phyloP scores from a whole-genome alignment of 768 basidiomycete genomes.

The Dentipellis sp. region DNA sequence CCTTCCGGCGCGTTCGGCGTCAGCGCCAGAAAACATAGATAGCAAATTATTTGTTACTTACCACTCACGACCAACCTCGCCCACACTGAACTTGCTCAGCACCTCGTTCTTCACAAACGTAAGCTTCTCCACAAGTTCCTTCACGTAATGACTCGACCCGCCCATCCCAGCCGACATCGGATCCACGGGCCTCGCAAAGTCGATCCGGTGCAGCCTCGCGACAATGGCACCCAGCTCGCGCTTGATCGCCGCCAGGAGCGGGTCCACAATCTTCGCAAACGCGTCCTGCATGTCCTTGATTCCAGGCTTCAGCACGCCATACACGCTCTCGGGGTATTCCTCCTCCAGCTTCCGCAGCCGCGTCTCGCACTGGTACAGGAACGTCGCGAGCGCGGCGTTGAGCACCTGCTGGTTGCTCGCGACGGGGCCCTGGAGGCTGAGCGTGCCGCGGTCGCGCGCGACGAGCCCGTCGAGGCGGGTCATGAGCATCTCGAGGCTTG shows the following conservation, averaged over 20 bases:
- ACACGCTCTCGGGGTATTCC: conserved; percentile 58
- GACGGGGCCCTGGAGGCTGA: conserved; percentile 62
- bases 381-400: conserved; percentile 74
- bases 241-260: conserved; percentile 57
- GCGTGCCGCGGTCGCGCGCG: conserved; percentile 69
- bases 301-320: conserved; percentile 41
- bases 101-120: conserved; percentile 73
- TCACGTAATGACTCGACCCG: conserved; percentile 80
- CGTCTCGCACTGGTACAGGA: conserved; percentile 68
- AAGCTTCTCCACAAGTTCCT: conserved; percentile 84
- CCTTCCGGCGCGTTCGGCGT: conserved; percentile 9
- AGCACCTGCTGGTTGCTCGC: conserved; percentile 71
- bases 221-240: conserved; percentile 77
- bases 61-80: conserved; percentile 71
- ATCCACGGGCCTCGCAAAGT: conserved; percentile 67
- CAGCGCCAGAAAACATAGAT: neutral
- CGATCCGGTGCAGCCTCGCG: conserved; percentile 65
- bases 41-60: conserved; percentile 27
- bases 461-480: conserved; percentile 61
- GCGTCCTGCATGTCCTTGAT: conserved; percentile 44
- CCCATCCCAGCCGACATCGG: conserved; percentile 37
- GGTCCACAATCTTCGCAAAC: conserved; percentile 53
- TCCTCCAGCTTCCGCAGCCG: conserved; percentile 56
- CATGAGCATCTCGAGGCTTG: conserved; percentile 61
- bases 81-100: conserved; percentile 58